Base-by-base conservation (phyloP, 208 protist species). In the Porcisia hertigi region DNA sequence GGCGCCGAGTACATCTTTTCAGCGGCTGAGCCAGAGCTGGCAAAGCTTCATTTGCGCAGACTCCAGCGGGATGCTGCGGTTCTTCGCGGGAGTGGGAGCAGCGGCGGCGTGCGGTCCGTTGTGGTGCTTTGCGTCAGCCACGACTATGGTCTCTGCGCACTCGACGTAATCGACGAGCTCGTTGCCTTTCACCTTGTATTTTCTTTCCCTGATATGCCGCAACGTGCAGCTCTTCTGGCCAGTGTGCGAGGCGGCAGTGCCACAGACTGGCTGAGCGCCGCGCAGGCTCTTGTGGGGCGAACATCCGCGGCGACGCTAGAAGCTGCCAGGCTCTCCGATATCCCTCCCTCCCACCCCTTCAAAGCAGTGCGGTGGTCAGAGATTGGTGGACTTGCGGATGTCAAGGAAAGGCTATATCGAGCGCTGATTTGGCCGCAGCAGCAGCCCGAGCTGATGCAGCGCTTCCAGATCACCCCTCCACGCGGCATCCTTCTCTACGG, bases 401-500 rank as follows among this genome's bases (percentile, higher is more conserved):
- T 99, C 39, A 99, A 99, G 87, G 79, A 88, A n/a, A 96, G 99
- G 73, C 93, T 99, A 43, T 96, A 98, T 75, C 98, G 99, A 83
- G 91, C 99, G 36, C 95, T 99, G 4, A 95, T 99, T 80, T 99
- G 99, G 81, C 99, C 99, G 25, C 93, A 99, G 57, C 91, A 98
- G 76, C 97, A 99, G 78, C 99, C 99, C n/a, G 99, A 99, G 60
- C 93, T 98, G 66, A 99, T 99, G 86, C 79, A 93, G 55, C 98
- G 99, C 74, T 99, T 99, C 77, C 97, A 98, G 71, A 98, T 99
- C 85, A 81, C 86, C 18, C 98, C 99, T 23, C 90, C 95, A 4
- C 83, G 88, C 25, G 98, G 98, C 41, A 89, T 99, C 47, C 86
- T 99, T 30, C 86, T 99, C 30, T 98, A 98, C 80, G 98, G 98